Conservation (phyloP, 306 rosid genomes). For the Cercis canadensis region DNA sequence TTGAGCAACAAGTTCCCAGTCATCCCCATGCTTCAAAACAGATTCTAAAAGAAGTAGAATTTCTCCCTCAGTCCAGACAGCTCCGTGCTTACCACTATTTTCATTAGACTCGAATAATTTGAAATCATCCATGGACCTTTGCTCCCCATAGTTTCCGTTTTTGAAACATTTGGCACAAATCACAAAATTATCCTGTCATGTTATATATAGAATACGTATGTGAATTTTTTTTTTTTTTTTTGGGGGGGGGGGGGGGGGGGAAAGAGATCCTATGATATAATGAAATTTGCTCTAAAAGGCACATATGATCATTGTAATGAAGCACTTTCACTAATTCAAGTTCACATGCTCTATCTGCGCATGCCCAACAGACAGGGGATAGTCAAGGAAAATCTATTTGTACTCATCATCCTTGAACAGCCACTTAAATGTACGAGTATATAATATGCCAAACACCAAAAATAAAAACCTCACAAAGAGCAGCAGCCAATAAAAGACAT, state of each 20-base stretch:
- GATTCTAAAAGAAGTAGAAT: conserved; percentile 89
- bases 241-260: no score
- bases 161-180: conserved; percentile 73
- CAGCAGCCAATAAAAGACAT: no score
- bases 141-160: conserved; percentile 74
- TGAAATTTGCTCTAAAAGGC: neutral
- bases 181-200: conserved; percentile 65
- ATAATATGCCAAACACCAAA: no score
- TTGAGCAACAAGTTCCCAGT: conserved; percentile 91
- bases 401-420: no score
- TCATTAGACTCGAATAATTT: conserved; percentile 51
- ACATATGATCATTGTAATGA: neutral
- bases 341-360: no score
- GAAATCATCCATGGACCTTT: conserved; percentile 66
- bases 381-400: no score
- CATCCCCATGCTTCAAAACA: conserved; percentile 91
- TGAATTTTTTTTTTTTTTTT: no score
- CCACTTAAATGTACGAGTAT: no score
- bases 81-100: conserved; percentile 42
- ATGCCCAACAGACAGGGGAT: no score
- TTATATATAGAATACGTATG: conserved; percentile 6
- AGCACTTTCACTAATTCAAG: conserved; percentile 34
- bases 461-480: no score
- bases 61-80: conserved; percentile 89
- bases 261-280: no score